Evolutionary conservation across 768 basidiomycete species (phyloP), one percentile per base, ranked within the genome.

Genomic region (Hericium erinaceus): DNA sequence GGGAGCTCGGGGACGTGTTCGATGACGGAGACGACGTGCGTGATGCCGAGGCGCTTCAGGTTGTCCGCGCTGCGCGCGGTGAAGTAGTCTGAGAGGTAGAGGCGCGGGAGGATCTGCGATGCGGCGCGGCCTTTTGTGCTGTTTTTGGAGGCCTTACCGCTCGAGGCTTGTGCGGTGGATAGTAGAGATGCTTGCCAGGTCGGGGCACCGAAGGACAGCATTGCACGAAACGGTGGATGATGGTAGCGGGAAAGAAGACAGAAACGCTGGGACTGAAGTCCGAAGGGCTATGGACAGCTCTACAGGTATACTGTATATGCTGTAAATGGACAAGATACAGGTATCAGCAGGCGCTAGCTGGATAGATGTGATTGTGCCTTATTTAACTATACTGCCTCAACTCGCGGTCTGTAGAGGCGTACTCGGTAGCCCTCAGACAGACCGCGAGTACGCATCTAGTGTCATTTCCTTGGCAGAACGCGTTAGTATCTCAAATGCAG

Each of bases 21-120:
- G 49, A 89, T 60, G 37, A 84, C 77, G 24, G 83, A 85, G 26
- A 91, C 69, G 59, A 91, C 72, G 70, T 91, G 89, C 0, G 89
- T 91, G 61, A 89, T 80, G 12, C 85, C 84, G 6, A 88, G 77
- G 20, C 69, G 70, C 11, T 62, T 58, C n/a, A 89, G 72, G 57
- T 75, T 74, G 4, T 74, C 72, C 11, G 67, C 67, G 64, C 81
- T 70, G 24, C 67, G 68, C n/a, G 84, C 87, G 10, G 80, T 82
- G 62, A 70, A 70, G 52, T 77, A 77, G 62, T 83, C 84, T 2
- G 85, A 81, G 54, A 90, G 80, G 64, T 83, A 89, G 18, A 90
- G 70, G 24, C 77, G 72, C 6, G 77, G 74, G 2, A 74, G 68
- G 54, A 80, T 77, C 56, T 64, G 59, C 41, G 67, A 64, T 2